Percentiles rank a stretch among this genome's conserved stretches.
phyloP scores from a whole-genome alignment of 2,329 filamentous ascomycete species.

The Penicillium sp. region DNA sequence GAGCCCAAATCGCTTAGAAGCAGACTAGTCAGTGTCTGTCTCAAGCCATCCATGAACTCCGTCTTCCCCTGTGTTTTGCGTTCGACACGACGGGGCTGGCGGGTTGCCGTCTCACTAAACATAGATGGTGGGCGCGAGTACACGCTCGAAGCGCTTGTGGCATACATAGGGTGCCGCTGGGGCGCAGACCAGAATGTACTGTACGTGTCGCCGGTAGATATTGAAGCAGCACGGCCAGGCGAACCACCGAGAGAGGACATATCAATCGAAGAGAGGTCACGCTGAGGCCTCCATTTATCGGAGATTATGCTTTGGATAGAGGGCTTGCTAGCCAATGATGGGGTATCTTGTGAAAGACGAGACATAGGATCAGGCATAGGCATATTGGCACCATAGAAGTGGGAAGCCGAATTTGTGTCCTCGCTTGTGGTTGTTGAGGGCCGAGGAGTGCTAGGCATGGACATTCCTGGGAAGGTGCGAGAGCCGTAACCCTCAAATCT shows the following conservation, averaged over 20 bases:
- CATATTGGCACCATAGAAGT: slow-evolving; percentile 25
- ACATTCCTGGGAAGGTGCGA: slow-evolving; percentile 37
- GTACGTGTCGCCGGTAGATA: slow-evolving; percentile 66
- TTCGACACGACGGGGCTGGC: slow-evolving; percentile 33
- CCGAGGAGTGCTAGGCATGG: slow-evolving; percentile 47
- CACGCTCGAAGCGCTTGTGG: slow-evolving; percentile 60
- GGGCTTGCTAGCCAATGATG: slow-evolving; percentile 52
- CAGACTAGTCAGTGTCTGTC: slow-evolving; percentile 76
- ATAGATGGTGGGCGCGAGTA: slow-evolving; percentile 46
- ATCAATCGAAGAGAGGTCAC: slow-evolving; percentile 60
- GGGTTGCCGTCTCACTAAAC: slow-evolving; percentile 39
- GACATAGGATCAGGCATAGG: slow-evolving; percentile 33
- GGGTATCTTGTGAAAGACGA: slow-evolving; percentile 34
- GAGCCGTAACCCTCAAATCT: slow-evolving; percentile 43
- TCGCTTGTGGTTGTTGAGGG: slow-evolving; percentile 48
- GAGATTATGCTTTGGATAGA: slow-evolving; percentile 72
- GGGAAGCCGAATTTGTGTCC: slow-evolving; percentile 33
- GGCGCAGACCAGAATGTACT: slow-evolving; percentile 90
- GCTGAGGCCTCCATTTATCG: slow-evolving; percentile 59
- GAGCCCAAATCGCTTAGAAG: slow-evolving; percentile 86
- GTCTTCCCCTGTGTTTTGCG: slow-evolving; percentile 64
- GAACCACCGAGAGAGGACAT: slow-evolving; percentile 60
- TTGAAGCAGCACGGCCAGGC: slow-evolving; percentile 66
- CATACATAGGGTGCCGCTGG: slow-evolving; percentile 63
- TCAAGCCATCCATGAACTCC: slow-evolving; percentile 73